Evolutionary conservation across 768 basidiomycete species (phyloP).

Genomic region (Podaxis sp.): DNA sequence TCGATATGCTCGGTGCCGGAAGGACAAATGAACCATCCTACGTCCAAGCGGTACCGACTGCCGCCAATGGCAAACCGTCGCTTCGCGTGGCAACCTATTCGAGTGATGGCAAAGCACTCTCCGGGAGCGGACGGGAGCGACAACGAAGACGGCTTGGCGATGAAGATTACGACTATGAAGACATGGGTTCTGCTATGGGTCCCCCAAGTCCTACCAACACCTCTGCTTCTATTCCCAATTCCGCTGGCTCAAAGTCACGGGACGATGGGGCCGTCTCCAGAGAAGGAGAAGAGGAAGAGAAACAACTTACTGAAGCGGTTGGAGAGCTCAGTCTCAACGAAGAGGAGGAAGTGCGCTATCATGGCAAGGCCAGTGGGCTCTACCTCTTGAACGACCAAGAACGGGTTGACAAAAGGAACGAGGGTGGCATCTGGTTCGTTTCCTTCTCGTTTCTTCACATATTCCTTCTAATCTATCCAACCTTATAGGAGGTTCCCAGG

Average conservation of each 20-base stretch:
- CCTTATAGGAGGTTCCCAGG: conserved; percentile 74
- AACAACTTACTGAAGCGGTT: conserved; percentile 62
- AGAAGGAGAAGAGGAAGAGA: conserved; percentile 36
- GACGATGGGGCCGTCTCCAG: conserved; percentile 9
- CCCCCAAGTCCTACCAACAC: conserved; percentile 19
- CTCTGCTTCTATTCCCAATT: conserved; percentile 1
- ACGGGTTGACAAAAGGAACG: conserved; percentile 62
- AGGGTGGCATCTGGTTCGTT: conserved; percentile 73
- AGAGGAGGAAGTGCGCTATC: conserved; percentile 82
- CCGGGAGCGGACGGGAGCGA: conserved; percentile 46
- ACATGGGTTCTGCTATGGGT: conserved; percentile 20
- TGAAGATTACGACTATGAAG: conserved; percentile 25
- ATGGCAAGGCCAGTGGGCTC: conserved; percentile 82
- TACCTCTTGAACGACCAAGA: conserved; percentile 68
- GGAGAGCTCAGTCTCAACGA: conserved; percentile 89
- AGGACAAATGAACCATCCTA: conserved; percentile 18
- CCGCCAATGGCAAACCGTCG: neutral
- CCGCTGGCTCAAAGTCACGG: neutral
- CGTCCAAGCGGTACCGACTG: neutral
- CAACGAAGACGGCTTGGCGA: conserved; percentile 42
- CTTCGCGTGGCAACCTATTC: conserved; percentile 18
- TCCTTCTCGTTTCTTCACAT: conserved; percentile 9
- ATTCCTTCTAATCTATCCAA: conserved; percentile 4
- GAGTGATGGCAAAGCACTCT: conserved; percentile 27
- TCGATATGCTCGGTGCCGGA: conserved; percentile 35